phyloP scores from a whole-genome alignment of 179 eudicot genomes.

The Amaranthus tricolor region DNA sequence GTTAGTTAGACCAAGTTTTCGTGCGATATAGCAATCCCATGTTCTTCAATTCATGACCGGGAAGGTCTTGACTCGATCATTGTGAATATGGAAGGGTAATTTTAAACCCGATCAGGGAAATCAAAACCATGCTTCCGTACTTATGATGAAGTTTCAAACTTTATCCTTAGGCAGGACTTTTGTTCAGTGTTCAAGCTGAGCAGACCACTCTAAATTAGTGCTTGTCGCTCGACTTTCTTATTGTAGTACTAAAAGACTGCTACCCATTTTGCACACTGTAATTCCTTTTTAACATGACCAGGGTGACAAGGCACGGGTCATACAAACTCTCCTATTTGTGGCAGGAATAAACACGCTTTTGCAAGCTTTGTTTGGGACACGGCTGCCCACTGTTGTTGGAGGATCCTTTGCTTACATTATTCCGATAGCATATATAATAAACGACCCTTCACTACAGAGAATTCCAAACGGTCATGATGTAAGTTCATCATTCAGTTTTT shows the following conservation, averaged over 20 bases:
- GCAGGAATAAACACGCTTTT: slow-evolving; percentile 93
- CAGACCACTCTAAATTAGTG: too few relatives aligned
- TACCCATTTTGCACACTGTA: slow-evolving; percentile 4
- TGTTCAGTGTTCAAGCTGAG: neutral
- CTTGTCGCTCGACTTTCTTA: neutral
- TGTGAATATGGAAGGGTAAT: neutral
- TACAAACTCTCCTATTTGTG: slow-evolving; percentile 89
- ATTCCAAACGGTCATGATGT: slow-evolving; percentile 75
- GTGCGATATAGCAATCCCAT: neutral
- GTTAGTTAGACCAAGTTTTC: neutral
- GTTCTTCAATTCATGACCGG: neutral
- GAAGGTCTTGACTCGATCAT: neutral
- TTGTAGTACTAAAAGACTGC: neutral
- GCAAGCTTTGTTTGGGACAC: slow-evolving; percentile 91
- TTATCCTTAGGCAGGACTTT: neutral
- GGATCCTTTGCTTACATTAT: slow-evolving; percentile 83
- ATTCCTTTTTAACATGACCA: slow-evolving; percentile 34
- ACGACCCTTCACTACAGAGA: slow-evolving; percentile 71
- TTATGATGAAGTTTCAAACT: neutral
- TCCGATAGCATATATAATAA: slow-evolving; percentile 80
- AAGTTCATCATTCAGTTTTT: slow-evolving; percentile 31
- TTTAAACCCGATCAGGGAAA: neutral
- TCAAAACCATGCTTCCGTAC: neutral
- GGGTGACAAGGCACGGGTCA: slow-evolving; percentile 98
- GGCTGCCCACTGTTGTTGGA: slow-evolving; percentile 94